phyloP scores from a whole-genome alignment of 192 early-diverging fungal genomes.

The Coemansia sp. region DNA sequence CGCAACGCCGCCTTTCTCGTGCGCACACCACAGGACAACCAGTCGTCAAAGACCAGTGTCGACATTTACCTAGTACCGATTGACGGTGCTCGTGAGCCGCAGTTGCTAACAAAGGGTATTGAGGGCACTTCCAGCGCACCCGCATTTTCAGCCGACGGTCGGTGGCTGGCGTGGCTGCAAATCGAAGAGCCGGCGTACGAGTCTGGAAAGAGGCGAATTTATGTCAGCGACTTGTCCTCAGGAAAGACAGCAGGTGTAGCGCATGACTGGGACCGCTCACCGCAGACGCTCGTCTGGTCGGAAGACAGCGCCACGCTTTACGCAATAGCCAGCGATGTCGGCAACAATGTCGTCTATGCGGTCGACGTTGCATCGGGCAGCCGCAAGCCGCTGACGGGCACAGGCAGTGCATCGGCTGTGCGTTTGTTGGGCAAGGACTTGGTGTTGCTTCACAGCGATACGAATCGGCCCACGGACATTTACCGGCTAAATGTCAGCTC shows the following conservation, averaged over 20 bases:
- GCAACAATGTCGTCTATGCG: constrained; percentile 51
- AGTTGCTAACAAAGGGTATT: constrained; percentile 49
- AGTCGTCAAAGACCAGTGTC: constrained; percentile 64
- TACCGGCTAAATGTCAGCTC: constrained; percentile 33
- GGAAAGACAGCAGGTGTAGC: constrained; percentile 14
- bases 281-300: constrained; percentile 59
- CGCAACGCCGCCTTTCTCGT: constrained; percentile 60
- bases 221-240: constrained; percentile 40
- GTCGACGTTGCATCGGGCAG: constrained; percentile 30
- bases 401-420: constrained; percentile 9
- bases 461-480: constrained; percentile 36
- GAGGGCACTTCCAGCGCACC: constrained; percentile 60
- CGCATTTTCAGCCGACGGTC: constrained; percentile 63
- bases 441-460: constrained; percentile 43
- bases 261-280: constrained; percentile 57
- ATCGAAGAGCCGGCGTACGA: constrained; percentile 74
- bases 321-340: constrained; percentile 62
- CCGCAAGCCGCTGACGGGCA: constrained; percentile 29
- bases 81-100: constrained; percentile 3
- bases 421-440: constrained; percentile 17
- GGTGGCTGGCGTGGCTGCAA: constrained; percentile 69
- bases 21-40: constrained; percentile 54
- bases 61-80: constrained; percentile 55
- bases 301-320: constrained; percentile 54
- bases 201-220: constrained; percentile 67